Evolutionary conservation across 805 yeast species (phyloP).

Genomic region (Brettanomyces bruxellensis): DNA sequence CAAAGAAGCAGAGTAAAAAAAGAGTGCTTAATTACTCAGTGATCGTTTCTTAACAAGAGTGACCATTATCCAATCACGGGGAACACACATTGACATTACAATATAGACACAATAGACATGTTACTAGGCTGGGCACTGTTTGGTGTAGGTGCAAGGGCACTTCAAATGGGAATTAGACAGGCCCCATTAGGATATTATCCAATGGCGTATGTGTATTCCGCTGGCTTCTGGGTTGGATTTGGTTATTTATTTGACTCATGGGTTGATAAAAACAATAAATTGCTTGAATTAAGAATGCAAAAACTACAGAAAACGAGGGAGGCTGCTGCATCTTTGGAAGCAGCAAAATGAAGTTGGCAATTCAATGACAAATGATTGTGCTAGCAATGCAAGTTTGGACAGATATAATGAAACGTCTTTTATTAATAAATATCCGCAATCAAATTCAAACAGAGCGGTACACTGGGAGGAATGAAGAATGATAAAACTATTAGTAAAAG

Average conservation of each 20-base stretch:
- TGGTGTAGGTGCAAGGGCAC: conserved; percentile 33
- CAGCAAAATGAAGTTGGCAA: too few relatives aligned
- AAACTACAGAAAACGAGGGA: conserved; percentile 30
- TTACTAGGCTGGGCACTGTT: conserved; percentile 30
- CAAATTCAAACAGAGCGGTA: neutral
- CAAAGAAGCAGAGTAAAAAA: too few relatives aligned
- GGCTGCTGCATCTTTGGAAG: conserved; percentile 4
- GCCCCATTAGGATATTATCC: conserved; percentile 30
- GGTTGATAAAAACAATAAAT: conserved; percentile 29
- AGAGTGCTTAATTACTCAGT: too few relatives aligned
- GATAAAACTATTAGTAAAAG: neutral
- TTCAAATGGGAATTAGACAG: conserved; percentile 35
- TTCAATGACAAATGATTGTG: too few relatives aligned
- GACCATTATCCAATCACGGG: neutral
- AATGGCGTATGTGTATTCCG: conserved; percentile 33
- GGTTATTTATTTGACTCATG: conserved; percentile 31
- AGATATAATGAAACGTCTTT: too few relatives aligned
- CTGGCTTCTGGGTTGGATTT: conserved; percentile 33
- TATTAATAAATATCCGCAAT: too few relatives aligned
- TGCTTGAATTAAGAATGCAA: conserved; percentile 28
- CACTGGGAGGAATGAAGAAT: too few relatives aligned
- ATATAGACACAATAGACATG: conserved; percentile 6
- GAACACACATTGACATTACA: neutral
- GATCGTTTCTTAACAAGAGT: too few relatives aligned
- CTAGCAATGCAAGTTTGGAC: too few relatives aligned